Evolutionary conservation across 352 stramenopile species (phyloP).

Genomic region (Phytophthora cactorum): DNA sequence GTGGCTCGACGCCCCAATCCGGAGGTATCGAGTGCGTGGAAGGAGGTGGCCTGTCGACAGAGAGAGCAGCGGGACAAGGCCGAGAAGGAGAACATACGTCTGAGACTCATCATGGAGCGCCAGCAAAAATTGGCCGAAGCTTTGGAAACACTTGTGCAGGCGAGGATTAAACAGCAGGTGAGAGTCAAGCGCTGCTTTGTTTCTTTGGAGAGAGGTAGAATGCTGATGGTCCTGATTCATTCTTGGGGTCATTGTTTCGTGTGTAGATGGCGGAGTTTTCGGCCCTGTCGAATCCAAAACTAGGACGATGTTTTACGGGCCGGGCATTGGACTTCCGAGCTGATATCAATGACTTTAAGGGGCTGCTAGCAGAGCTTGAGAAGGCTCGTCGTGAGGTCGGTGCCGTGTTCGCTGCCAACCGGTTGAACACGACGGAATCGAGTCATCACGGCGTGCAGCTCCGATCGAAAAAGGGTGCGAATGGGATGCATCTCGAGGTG

Average conservation of each 20-base stretch:
- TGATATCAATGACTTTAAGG: conserved; percentile 18
- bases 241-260: background rate
- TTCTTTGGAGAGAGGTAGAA: background rate
- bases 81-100: conserved; percentile 43
- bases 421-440: conserved; percentile 30
- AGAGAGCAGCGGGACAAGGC: conserved; percentile 36
- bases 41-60: conserved; percentile 33
- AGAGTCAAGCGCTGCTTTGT: background rate
- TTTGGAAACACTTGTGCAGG: conserved; percentile 11
- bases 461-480: conserved; percentile 23
- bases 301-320: conserved; percentile 11
- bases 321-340: conserved; percentile 27
- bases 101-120: conserved; percentile 42
- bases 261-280: conserved; percentile 32
- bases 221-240: background rate
- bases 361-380: conserved; percentile 25
- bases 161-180: conserved; percentile 31
- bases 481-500: conserved; percentile 35
- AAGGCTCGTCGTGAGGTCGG: conserved; percentile 1
- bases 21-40: conserved; percentile 34
- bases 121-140: conserved; percentile 26
- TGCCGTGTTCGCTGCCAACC: conserved; percentile 22
- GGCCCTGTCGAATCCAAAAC: no score
- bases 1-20: conserved; percentile 3
- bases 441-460: conserved; percentile 31